Evolutionary conservation across 2,329 filamentous ascomycete species (phyloP).

Genomic region (Arachnomyces sp.): DNA sequence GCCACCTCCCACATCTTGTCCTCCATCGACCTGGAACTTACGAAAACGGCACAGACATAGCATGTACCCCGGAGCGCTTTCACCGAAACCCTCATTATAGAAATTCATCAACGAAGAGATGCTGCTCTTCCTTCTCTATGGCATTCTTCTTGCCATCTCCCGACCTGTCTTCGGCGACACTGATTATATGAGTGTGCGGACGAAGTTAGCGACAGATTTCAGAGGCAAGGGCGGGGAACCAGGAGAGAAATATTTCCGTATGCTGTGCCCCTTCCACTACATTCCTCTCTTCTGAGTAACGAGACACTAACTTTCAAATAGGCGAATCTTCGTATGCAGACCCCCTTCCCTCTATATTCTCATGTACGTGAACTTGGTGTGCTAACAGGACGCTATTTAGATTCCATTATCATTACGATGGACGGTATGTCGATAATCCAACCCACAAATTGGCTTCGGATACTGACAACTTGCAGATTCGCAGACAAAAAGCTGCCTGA

Average conservation of each 20-base stretch:
- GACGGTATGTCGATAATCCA: slow-evolving; percentile 13
- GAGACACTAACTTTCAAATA: neutral
- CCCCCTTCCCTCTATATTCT: neutral
- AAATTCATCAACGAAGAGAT: no score
- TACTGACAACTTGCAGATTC: slow-evolving; percentile 31
- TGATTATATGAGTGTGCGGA: slow-evolving; percentile 13
- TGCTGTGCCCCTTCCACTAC: slow-evolving; percentile 1
- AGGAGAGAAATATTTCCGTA: slow-evolving; percentile 13
- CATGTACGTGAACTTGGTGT: slow-evolving; percentile 6
- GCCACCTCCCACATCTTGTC: no score
- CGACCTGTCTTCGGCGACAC: slow-evolving; percentile 1
- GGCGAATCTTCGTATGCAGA: slow-evolving; percentile 7
- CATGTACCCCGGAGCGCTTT: no score
- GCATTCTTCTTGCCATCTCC: no score
- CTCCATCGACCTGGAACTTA: no score
- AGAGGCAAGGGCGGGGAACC: slow-evolving; percentile 8
- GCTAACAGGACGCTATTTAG: neutral
- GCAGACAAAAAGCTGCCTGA: slow-evolving; percentile 38
- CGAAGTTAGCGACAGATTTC: slow-evolving; percentile 10
- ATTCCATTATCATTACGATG: slow-evolving; percentile 35
- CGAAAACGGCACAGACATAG: no score
- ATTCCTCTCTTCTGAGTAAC: neutral
- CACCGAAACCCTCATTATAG: no score
- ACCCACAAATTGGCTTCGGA: neutral
- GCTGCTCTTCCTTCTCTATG: no score